Evolutionary conservation across 2,329 filamentous ascomycete genomes (phyloP).

Genomic region (Colletotrichum sp.): DNA sequence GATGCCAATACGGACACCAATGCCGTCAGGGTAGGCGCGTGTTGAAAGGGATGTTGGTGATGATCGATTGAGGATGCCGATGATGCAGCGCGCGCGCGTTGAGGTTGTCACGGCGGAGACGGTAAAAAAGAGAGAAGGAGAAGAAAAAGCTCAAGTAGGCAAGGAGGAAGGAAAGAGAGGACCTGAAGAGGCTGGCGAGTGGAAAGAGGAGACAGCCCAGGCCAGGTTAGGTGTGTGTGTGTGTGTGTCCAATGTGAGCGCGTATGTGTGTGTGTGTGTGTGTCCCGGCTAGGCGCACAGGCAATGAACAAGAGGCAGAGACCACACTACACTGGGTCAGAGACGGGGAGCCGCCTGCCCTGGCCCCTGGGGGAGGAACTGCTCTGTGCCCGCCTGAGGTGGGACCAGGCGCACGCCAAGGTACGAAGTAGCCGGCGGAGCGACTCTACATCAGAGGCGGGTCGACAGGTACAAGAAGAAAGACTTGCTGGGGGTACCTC

Average conservation of each 20-base stretch:
- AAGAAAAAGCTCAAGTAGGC: slow-evolving; percentile 12
- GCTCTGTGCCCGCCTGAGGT: slow-evolving; percentile 2
- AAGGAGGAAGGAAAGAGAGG: slow-evolving; percentile 14
- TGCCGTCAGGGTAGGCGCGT: neutral
- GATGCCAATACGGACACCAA: slow-evolving; percentile 5
- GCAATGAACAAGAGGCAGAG: neutral
- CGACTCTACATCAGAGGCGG: neutral
- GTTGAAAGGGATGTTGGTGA: neutral
- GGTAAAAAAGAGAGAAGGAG: slow-evolving; percentile 5
- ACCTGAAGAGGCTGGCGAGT: slow-evolving; percentile 20
- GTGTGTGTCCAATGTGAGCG: neutral
- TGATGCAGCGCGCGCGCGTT: slow-evolving; percentile 9
- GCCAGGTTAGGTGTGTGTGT: neutral
- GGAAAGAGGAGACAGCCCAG: slow-evolving; percentile 16
- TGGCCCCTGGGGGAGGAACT: slow-evolving; percentile 11
- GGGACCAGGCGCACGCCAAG: slow-evolving; percentile 12
- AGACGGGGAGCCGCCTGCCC: slow-evolving; percentile 19
- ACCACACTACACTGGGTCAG: neutral
- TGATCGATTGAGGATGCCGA: neutral
- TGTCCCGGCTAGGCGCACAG: neutral
- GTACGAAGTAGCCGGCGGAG: slow-evolving; percentile 3
- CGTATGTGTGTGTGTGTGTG: neutral
- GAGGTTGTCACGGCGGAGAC: slow-evolving; percentile 19
- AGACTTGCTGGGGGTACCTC: neutral
- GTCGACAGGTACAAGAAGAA: neutral